A percentile compares a stretch with the other conserved stretches of the same genome.
Conservation (phyloP, 2,329 filamentous ascomycete genomes). For the Canariomyces notabilis region DNA sequence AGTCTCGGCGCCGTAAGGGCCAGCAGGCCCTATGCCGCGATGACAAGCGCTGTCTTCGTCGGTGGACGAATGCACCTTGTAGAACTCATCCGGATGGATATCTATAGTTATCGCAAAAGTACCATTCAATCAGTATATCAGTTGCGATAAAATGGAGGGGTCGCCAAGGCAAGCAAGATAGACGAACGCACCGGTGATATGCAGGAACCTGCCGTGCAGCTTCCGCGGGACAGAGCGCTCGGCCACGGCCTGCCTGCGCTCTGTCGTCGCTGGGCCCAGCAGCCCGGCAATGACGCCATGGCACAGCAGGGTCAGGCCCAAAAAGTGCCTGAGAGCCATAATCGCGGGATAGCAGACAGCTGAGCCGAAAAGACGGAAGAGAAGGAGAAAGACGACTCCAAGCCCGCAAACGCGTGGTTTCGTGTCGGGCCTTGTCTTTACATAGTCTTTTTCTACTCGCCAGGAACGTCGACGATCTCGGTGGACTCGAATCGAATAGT, state of each 20-base stretch:
- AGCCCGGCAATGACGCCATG: conserved; percentile 30
- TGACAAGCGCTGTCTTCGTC: conserved; percentile 70
- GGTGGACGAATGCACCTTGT: conserved; percentile 72
- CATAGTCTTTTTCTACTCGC: conserved; percentile 1
- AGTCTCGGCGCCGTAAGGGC: conserved; percentile 77
- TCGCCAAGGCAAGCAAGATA: neutral
- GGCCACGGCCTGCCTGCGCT: conserved; percentile 2
- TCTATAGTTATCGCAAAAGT: conserved; percentile 49
- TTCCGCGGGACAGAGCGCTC: conserved; percentile 33
- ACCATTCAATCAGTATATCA: conserved; percentile 3
- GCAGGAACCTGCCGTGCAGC: conserved; percentile 72
- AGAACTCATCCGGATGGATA: conserved; percentile 85
- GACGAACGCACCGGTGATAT: conserved; percentile 68
- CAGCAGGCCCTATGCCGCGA: conserved; percentile 68
- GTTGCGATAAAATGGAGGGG: conserved; percentile 1
- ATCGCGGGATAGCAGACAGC: neutral
- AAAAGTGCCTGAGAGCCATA: conserved; percentile 23
- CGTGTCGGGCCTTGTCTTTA: conserved; percentile 9
- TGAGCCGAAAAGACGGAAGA: neutral
- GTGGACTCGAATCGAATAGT: neutral
- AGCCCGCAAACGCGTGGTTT: neutral
- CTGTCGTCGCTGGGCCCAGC: conserved; percentile 12
- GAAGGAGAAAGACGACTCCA: conserved; percentile 3
- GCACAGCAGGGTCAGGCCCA: conserved; percentile 28
- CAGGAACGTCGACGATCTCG: neutral